Conservation (phyloP, 2,329 filamentous ascomycete genomes). For the Monosporascus sp. region DNA sequence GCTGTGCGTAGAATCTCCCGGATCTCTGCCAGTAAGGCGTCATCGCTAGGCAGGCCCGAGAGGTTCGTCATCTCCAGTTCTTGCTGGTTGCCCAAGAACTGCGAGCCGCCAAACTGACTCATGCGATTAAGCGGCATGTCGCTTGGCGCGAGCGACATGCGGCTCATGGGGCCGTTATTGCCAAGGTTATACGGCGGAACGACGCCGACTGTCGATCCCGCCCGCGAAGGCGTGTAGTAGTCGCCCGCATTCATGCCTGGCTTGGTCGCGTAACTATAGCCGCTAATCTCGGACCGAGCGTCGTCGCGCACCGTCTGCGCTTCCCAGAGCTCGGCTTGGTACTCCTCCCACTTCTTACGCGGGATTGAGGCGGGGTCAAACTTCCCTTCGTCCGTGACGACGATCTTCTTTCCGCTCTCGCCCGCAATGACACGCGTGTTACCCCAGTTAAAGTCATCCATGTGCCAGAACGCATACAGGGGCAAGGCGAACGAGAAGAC, state of each 20-base stretch:
- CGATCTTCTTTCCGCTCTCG: constrained; percentile 85
- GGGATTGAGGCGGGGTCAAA: constrained; percentile 92
- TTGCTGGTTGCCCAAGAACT: constrained; percentile 54
- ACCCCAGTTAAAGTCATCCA: constrained; percentile 99
- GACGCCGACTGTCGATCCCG: constrained; percentile 49
- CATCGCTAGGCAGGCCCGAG: constrained; percentile 75
- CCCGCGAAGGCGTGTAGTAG: constrained; percentile 58
- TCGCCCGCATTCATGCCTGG: constrained; percentile 59
- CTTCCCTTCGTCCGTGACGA: constrained; percentile 95
- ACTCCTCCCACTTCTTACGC: constrained; percentile 99
- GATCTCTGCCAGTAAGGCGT: constrained; percentile 88
- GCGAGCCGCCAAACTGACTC: constrained; percentile 56
- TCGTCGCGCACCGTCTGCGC: constrained; percentile 81
- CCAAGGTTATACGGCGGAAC: constrained; percentile 38
- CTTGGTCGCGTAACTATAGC: constrained; percentile 90
- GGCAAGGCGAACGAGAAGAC: constrained; percentile 88
- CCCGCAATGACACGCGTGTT: constrained; percentile 97
- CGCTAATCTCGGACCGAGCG: constrained; percentile 80
- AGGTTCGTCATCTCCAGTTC: constrained; percentile 75
- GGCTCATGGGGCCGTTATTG: constrained; percentile 46
- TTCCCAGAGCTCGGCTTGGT: constrained; percentile 97
- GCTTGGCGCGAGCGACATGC: constrained; percentile 75
- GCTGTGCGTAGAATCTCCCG: constrained; percentile 86
- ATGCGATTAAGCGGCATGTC: constrained; percentile 57
- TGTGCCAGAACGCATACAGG: constrained; percentile 96